Conservation (phyloP, 2,329 filamentous ascomycete species). For the Paramyrothecium sp. region DNA sequence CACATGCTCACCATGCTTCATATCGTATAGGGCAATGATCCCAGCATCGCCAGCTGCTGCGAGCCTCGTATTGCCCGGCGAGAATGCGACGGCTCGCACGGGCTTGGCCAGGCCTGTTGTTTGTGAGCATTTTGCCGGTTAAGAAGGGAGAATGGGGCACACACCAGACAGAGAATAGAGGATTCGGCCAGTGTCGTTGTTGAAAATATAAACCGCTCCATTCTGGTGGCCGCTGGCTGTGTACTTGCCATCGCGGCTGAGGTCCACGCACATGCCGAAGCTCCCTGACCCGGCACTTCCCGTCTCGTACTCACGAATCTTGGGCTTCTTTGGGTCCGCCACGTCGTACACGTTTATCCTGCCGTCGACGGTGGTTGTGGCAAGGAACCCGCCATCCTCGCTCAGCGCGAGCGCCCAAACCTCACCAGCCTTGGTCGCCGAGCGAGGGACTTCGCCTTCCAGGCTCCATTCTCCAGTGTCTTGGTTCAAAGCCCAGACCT, state of each 20-base stretch:
- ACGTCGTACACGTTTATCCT: constrained; percentile 87
- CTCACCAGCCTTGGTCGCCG: constrained; percentile 61
- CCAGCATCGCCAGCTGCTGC: constrained; percentile 88
- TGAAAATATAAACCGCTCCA: constrained; percentile 90
- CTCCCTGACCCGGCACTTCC: constrained; percentile 68
- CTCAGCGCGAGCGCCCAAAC: constrained; percentile 88
- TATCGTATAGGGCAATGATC: constrained; percentile 89
- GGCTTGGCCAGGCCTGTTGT: constrained; percentile 75
- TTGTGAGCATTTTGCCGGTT: not conserved
- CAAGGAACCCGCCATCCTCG: constrained; percentile 78
- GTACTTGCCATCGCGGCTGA: constrained; percentile 76
- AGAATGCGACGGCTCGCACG: constrained; percentile 83
- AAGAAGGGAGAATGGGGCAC: constrained; percentile 12
- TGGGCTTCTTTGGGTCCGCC: constrained; percentile 50
- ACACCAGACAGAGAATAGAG: constrained; percentile 79
- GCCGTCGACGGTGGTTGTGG: constrained; percentile 85
- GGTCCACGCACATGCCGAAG: constrained; percentile 85
- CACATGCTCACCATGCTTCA: constrained; percentile 87
- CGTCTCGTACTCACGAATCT: constrained; percentile 84
- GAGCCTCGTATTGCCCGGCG: constrained; percentile 77
- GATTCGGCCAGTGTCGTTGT: constrained; percentile 83
- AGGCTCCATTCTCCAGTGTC: constrained; percentile 53
- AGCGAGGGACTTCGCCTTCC: constrained; percentile 38
- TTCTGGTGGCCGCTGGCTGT: constrained; percentile 93
- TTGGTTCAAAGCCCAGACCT: constrained; percentile 69